phyloP scores from a whole-genome alignment of 345 rosid species.

The Carallia brachiata region DNA sequence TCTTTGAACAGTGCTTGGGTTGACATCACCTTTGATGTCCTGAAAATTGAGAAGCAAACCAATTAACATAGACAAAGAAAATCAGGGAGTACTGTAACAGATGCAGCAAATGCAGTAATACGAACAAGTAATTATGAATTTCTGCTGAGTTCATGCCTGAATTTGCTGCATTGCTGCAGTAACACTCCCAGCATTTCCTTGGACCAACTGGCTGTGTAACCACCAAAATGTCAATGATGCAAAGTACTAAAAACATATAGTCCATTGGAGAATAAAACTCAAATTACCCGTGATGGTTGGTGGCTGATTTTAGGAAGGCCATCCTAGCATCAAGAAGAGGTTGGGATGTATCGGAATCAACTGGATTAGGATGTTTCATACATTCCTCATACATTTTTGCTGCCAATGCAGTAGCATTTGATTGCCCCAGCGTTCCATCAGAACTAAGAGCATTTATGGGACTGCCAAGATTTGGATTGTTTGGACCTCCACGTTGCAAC shows the following conservation, averaged over 20 bases:
- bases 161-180: conserved; percentile 88
- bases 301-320: conserved; percentile 72
- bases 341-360: conserved; percentile 73
- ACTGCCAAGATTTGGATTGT: conserved; percentile 61
- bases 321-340: conserved; percentile 84
- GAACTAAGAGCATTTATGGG: conserved; percentile 61
- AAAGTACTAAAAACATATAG: conserved; percentile 7
- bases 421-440: conserved; percentile 71
- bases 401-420: conserved; percentile 81
- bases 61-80: conserved; percentile 16
- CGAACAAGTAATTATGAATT: conserved; percentile 33
- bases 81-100: background rate
- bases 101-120: conserved; percentile 14
- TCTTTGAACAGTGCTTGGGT: conserved; percentile 58
- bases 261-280: conserved; percentile 10
- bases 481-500: conserved; percentile 71
- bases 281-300: conserved; percentile 75
- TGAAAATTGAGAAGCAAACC: conserved; percentile 25
- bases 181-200: conserved; percentile 79
- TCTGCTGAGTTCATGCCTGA: conserved; percentile 67
- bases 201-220: conserved; percentile 71
- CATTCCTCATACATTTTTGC: conserved; percentile 88
- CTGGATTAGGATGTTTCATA: conserved; percentile 72
- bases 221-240: conserved; percentile 9
- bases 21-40: conserved; percentile 84